A percentile compares a stretch with the other conserved stretches of the same genome.
Evolutionary conservation across 2,329 filamentous ascomycete genomes (phyloP).

Genomic region (Triangularia setosa): DNA sequence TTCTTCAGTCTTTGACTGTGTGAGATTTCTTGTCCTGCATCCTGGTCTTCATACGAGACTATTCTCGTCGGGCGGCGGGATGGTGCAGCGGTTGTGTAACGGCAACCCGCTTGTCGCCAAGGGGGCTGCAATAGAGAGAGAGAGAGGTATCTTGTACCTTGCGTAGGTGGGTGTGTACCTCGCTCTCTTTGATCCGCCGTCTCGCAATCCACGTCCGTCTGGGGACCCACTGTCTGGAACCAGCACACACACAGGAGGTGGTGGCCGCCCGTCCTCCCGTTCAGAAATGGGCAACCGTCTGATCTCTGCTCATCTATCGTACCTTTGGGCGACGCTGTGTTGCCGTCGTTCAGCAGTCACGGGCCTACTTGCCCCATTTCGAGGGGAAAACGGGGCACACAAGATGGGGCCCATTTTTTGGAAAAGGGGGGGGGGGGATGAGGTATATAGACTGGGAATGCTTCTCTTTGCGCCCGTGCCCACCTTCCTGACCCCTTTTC

Average conservation of each 20-base stretch:
- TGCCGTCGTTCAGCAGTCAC: constrained; percentile 14
- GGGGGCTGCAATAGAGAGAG: background rate
- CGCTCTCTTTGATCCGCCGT: constrained; percentile 8
- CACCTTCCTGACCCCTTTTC: background rate
- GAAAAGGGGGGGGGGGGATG: background rate
- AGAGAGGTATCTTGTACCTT: background rate
- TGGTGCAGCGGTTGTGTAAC: constrained; percentile 25
- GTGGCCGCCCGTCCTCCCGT: background rate
- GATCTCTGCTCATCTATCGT: constrained; percentile 7
- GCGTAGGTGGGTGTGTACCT: background rate
- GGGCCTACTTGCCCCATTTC: background rate
- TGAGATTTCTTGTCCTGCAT: constrained; percentile 11
- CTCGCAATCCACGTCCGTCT: background rate
- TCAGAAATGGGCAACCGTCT: background rate
- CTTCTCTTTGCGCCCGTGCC: constrained; percentile 14
- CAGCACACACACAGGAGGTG: background rate
- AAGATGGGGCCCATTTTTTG: background rate
- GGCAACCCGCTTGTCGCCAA: constrained; percentile 9
- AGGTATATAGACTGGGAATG: constrained; percentile 11
- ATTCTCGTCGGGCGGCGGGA: constrained; percentile 35
- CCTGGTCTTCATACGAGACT: constrained; percentile 33
- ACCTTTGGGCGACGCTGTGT: constrained; percentile 16
- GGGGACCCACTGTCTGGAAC: background rate
- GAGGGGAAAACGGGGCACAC: background rate
- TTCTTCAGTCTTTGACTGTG: constrained; percentile 13